These are phyloP conservation scores for Claviceps digitariae DNA, from an alignment of 2,329 filamentous ascomycete species.

Conservation along the genomic window DNA sequence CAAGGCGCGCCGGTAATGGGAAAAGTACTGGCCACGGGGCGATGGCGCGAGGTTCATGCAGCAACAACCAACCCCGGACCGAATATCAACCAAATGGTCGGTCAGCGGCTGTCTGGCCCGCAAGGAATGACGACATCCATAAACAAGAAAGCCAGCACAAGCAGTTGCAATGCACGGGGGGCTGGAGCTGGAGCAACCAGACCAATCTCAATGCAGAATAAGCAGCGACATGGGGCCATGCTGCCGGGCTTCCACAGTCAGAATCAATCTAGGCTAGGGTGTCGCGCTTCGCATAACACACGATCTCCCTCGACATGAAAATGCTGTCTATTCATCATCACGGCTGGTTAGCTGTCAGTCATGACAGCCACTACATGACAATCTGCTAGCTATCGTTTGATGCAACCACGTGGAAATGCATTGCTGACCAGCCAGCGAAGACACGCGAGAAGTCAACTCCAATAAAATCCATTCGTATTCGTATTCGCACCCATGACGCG, in stretches of 20 bases:
- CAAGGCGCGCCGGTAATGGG: not conserved
- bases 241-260: no score
- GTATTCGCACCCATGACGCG: not conserved
- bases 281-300: not conserved
- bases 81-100: not conserved
- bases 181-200: no score
- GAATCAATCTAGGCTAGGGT: not conserved
- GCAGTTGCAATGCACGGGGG: not conserved
- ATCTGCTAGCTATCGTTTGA: not conserved
- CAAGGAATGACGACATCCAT: constrained; percentile 1
- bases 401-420: not conserved
- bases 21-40: not conserved
- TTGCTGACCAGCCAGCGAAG: not conserved
- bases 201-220: no score
- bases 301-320: not conserved
- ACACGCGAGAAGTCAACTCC: not conserved
- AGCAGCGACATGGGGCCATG: no score
- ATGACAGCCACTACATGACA: not conserved
- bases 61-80: no score
- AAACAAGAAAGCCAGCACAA: not conserved
- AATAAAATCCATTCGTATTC: not conserved
- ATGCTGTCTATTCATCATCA: not conserved
- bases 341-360: not conserved
- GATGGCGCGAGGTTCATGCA: not conserved
- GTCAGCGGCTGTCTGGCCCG: not conserved